Conservation (phyloP, 306 rosid species). For the Aeschynomene evenia region DNA sequence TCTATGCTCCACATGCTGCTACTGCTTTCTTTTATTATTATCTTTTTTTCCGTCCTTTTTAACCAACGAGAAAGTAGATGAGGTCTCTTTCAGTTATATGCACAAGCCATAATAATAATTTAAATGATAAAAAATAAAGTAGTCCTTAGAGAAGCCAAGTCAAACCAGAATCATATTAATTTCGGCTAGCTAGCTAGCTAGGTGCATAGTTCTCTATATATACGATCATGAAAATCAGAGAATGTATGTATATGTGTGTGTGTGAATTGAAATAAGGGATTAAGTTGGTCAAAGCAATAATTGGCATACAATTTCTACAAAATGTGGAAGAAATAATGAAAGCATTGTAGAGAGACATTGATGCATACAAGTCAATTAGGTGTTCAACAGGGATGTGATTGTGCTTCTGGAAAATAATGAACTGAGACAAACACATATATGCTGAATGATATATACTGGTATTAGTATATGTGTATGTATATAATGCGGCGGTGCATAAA, state of each 20-base stretch:
- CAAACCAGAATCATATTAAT: conserved; percentile 51
- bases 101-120: conserved; percentile 12
- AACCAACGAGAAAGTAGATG: conserved; percentile 34
- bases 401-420: neutral
- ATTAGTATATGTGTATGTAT: too few relatives aligned
- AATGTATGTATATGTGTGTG: neutral
- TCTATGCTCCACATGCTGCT: conserved; percentile 35
- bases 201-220: conserved; percentile 7
- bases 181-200: conserved; percentile 11
- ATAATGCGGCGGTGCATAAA: conserved; percentile 33
- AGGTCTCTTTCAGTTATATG: conserved; percentile 42
- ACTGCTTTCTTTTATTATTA: conserved; percentile 12
- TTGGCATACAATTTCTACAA: conserved; percentile 20
- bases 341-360: too few relatives aligned
- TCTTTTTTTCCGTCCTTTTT: conserved; percentile 25
- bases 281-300: conserved; percentile 26
- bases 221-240: conserved; percentile 12
- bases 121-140: neutral
- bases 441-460: conserved; percentile 1
- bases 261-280: neutral
- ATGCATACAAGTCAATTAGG: conserved; percentile 20
- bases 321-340: too few relatives aligned
- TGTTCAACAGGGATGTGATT: neutral
- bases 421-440: conserved; percentile 1
- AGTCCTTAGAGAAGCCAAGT: conserved; percentile 44